A percentile compares a stretch with the other conserved stretches of the same genome.
Evolutionary conservation across 176 grass and related monocot genomes (phyloP).

Genomic region (Hsuehochloa calcarea): DNA sequence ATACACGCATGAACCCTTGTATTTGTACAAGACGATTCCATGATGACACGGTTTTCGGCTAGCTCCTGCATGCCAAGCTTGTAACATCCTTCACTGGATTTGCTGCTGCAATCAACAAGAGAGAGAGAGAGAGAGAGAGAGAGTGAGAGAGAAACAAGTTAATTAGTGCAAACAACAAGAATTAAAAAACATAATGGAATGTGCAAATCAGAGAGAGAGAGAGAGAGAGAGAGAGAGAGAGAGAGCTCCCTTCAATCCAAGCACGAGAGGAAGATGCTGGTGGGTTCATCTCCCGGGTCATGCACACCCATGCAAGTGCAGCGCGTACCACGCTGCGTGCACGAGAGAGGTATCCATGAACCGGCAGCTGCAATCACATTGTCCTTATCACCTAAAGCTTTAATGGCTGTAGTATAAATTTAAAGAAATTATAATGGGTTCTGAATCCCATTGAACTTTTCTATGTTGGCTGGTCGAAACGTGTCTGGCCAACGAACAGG

Average conservation of each 20-base stretch:
- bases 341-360: constrained; percentile 76
- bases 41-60: neutral
- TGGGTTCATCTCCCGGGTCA: constrained; percentile 71
- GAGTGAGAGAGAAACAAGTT: neutral
- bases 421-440: too few species aligned
- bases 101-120: neutral
- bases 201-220: neutral
- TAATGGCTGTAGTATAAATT: too few species aligned
- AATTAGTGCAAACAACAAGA: neutral
- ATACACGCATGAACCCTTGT: neutral
- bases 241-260: constrained; percentile 99
- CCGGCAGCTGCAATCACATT: constrained; percentile 70
- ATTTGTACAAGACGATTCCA: neutral
- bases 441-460: too few species aligned
- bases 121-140: too few species aligned
- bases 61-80: neutral
- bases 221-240: constrained; percentile 42
- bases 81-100: neutral
- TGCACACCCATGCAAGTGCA: constrained; percentile 63
- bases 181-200: neutral
- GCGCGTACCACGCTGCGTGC: constrained; percentile 22
- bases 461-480: too few species aligned
- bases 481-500: too few species aligned
- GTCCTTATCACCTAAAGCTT: too few species aligned
- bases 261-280: constrained; percentile 58